A percentile compares a stretch with the other conserved stretches of the same genome.
Conservation (phyloP, 352 stramenopile genomes). For the Phytopythium litorale region DNA sequence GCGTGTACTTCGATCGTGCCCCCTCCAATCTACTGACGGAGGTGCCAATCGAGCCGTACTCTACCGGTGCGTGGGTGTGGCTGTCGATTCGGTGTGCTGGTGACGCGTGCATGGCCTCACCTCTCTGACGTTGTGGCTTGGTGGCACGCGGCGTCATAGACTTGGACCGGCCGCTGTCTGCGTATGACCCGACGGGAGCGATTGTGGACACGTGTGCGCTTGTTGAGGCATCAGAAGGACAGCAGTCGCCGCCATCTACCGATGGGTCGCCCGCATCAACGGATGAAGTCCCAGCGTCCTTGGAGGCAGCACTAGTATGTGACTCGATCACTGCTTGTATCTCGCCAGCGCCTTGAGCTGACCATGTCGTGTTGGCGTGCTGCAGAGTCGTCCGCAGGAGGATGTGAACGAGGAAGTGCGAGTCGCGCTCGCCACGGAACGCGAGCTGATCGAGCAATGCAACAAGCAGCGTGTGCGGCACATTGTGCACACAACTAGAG, state of each 20-base stretch:
- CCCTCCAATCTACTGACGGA: conserved; percentile 26
- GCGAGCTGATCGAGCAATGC: conserved; percentile 32
- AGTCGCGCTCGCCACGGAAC: conserved; percentile 23
- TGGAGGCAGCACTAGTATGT: neutral
- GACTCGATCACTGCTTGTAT: neutral
- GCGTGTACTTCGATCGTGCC: conserved; percentile 26
- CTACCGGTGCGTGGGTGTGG: conserved; percentile 11
- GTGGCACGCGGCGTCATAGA: conserved; percentile 13
- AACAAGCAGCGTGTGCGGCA: conserved; percentile 34
- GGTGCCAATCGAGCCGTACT: conserved; percentile 20
- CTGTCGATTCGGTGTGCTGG: neutral
- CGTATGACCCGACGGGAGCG: conserved; percentile 29
- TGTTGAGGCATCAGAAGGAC: conserved; percentile 3
- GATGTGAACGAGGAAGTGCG: conserved; percentile 28
- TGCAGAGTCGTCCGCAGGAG: conserved; percentile 16
- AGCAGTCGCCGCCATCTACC: neutral
- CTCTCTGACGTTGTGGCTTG: neutral
- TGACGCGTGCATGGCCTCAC: neutral
- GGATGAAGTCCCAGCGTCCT: neutral
- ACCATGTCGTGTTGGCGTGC: neutral
- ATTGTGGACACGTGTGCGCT: conserved; percentile 30
- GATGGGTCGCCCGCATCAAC: neutral
- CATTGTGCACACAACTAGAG: conserved; percentile 28
- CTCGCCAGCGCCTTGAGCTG: neutral
- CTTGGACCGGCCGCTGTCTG: conserved; percentile 29